Conservation (phyloP, 192 early-diverging fungal species). For the Entomortierella parvispora region DNA sequence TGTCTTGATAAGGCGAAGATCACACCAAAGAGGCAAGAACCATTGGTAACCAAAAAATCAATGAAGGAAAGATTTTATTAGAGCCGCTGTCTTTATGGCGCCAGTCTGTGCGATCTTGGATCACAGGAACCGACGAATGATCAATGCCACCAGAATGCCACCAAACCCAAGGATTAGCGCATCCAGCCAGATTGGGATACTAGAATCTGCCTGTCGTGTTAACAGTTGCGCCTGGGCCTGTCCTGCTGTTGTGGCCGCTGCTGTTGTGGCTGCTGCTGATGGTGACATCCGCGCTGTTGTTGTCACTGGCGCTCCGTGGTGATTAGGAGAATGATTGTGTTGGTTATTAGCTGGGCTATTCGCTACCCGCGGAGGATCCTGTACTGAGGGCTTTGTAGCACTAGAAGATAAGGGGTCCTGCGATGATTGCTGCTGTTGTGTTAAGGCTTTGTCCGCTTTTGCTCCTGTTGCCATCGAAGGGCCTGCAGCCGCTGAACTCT, state of each 20-base stretch:
- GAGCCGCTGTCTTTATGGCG: no score
- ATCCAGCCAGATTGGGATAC: slow-evolving; percentile 50
- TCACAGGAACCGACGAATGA: slow-evolving; percentile 33
- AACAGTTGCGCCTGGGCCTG: not conserved
- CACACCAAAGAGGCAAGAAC: no score
- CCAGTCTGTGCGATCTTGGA: no score
- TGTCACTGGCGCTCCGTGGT: not conserved
- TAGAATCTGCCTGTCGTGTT: not conserved
- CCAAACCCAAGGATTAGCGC: slow-evolving; percentile 40
- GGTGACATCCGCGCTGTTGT: no score
- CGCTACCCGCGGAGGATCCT: slow-evolving; percentile 1
- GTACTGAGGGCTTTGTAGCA: not conserved
- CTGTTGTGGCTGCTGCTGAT: not conserved
- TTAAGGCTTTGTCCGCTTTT: not conserved
- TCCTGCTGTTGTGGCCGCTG: not conserved
- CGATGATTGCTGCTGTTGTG: not conserved
- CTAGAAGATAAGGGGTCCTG: no score
- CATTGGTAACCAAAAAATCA: no score
- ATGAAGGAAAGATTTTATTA: no score
- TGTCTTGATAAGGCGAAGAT: no score
- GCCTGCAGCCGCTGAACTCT: no score
- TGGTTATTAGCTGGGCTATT: no score
- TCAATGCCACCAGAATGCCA: slow-evolving; percentile 29
- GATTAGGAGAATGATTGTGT: no score
- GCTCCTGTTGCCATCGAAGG: not conserved